Base-by-base conservation (phyloP, 192 early-diverging fungal species). In the Linnemannia exigua region DNA sequence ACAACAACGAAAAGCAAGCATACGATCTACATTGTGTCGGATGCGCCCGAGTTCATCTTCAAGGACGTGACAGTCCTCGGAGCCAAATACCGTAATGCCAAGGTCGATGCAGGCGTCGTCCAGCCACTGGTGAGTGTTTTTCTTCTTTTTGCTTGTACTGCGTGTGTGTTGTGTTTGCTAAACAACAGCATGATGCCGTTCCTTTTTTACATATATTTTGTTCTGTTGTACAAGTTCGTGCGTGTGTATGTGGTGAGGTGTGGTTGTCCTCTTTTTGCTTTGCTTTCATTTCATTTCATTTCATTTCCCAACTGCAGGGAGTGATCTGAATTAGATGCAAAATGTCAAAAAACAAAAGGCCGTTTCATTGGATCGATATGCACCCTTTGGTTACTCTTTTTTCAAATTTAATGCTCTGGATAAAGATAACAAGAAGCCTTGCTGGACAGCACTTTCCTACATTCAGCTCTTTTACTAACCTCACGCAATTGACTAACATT, bases 51-150 rank as follows among this genome's bases (percentile, higher is more conserved):
- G 14, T 92, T 92, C 72, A 92, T 92, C 72, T 92, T 92, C 75
- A 89, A 88, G 77, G 89, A 87, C 2, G 87, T 89, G 14, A 90
- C 87, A 54, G 74, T 72, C 31, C 22, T 88, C 5, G 91, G 91
- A 15, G 91, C 91, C 37, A 77, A 75, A 7, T 92, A 92, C 77
- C 87, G 92, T 16, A 82, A 91, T 76, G 89, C 91, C 9, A 87
- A 89, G 19, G 90, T 93, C 70, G 92, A 93, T 72, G 89, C 91
- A 12, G 92, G 92, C 36, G 92, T 93, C n/a, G 81, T 92, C 38
- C 92, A 93, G 71, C 89, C 91, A 50, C 74, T 91, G 51, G 76
- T 77, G 36, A 76, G 63, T 54, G 3, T 35, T 20, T 35, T 12
- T 9, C 33, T 74, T 48, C 0, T 15, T 47, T 8, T 31, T 33